Evolutionary conservation across 306 rosid genomes (phyloP).

Genomic region (cucumber (Cucumis sativus)): DNA sequence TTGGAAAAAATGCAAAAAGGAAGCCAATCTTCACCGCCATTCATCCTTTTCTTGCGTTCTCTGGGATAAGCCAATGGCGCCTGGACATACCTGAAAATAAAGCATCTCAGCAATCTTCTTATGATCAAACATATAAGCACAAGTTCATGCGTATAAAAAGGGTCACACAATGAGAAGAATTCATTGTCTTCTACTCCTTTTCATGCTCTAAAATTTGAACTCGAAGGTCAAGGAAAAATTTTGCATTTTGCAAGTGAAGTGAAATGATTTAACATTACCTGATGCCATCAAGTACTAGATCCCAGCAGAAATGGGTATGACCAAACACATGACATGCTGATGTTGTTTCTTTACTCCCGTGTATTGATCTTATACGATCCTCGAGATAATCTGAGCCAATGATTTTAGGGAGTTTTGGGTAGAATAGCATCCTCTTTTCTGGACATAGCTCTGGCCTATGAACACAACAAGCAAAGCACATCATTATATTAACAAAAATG

Average conservation of each 20-base stretch:
- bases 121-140: not conserved
- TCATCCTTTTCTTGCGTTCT: constrained; percentile 78
- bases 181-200: not conserved
- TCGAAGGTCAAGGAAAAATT: not conserved
- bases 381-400: constrained; percentile 76
- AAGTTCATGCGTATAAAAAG: not conserved
- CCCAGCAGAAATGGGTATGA: constrained; percentile 85
- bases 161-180: not conserved
- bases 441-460: constrained; percentile 78
- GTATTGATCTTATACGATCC: constrained; percentile 60
- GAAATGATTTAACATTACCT: constrained; percentile 31
- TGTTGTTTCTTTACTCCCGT: constrained; percentile 34
- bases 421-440: constrained; percentile 92
- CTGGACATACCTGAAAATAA: constrained; percentile 48
- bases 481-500: not conserved
- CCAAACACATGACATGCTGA: constrained; percentile 75
- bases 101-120: not conserved
- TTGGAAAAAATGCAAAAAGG: constrained; percentile 65
- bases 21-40: constrained; percentile 79
- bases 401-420: constrained; percentile 76
- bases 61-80: constrained; percentile 89
- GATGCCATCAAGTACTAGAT: constrained; percentile 56
- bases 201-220: not conserved
- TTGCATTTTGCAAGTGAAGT: not conserved
- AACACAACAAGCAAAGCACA: not conserved